Conservation (phyloP, 2,329 filamentous ascomycete genomes). For the Zymoseptoria passerinii region DNA sequence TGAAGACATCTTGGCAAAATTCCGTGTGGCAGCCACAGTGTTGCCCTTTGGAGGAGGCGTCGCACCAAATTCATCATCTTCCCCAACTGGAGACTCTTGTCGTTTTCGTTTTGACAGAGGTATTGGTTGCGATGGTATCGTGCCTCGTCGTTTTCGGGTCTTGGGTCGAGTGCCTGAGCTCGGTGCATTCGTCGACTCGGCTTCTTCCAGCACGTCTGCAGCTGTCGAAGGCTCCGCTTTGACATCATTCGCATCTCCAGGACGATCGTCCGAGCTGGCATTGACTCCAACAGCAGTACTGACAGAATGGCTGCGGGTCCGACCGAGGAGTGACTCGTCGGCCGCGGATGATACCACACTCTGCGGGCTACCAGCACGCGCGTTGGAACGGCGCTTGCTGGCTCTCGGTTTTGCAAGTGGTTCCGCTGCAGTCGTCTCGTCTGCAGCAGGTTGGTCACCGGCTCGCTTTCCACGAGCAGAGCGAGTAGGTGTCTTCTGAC, state of each 20-base stretch:
- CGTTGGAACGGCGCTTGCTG: constrained; percentile 8
- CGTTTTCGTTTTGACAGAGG: constrained; percentile 37
- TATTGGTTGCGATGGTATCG: constrained; percentile 24
- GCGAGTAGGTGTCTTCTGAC: constrained; percentile 13
- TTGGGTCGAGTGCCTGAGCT: constrained; percentile 18
- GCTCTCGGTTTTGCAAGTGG: constrained; percentile 7
- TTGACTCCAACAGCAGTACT: constrained; percentile 38
- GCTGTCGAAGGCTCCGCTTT: constrained; percentile 43
- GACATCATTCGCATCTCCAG: constrained; percentile 32
- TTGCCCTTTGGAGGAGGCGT: constrained; percentile 22
- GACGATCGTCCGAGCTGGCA: constrained; percentile 32
- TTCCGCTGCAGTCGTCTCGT: constrained; percentile 10
- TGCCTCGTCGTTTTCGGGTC: constrained; percentile 29
- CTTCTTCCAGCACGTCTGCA: constrained; percentile 34
- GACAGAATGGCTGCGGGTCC: constrained; percentile 43
- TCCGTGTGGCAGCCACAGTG: constrained; percentile 38
- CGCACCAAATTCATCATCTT: constrained; percentile 9
- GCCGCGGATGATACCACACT: constrained; percentile 42
- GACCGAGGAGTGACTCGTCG: constrained; percentile 36
- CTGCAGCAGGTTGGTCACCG: constrained; percentile 8
- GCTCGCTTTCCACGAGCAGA: constrained; percentile 7
- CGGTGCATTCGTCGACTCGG: constrained; percentile 21
- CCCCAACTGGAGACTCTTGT: constrained; percentile 21
- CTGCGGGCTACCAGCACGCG: constrained; percentile 21
- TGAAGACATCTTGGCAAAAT: constrained; percentile 41